Evolutionary conservation across 345 rosid species (phyloP), one percentile per base, ranked within the genome.

Genomic region (Populus tremula): DNA sequence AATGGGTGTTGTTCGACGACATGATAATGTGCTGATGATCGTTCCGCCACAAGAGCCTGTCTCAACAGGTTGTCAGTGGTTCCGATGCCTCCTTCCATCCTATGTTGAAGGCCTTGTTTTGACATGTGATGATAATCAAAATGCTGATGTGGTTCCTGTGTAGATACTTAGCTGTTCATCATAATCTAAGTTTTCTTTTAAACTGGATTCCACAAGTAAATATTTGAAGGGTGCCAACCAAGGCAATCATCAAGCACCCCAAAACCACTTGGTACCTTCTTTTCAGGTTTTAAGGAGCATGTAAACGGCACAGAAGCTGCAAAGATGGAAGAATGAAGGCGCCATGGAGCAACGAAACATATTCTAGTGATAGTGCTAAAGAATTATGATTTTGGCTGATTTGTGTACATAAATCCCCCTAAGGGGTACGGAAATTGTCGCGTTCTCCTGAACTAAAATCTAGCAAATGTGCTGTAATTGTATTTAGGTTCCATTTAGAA

Each of bases 1-100:
- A 72, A 90, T 93, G 98, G 98, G 98, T 59, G 88, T 91, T 41
- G 95, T 93, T 27, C 91, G 90, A 66, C 92, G 96, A 66, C 97
- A 91, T 23, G 97, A 91, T 69, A 93, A 93, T 14, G 88, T 91
- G 74, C 88, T 94, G 72, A 91, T 93, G 98, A 90, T 94, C 20
- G 86, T 93, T 68, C 98, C 98, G 14, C 90, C 98, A 0, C 65
- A 83, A 0, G 92, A 89, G 78, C 87, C 97, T 12, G 84, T 88
- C 61, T 85, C 98, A 72, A 91, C 93, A 2, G 91, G 93, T 62
- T 94, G 97, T 82, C 91, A 84, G 72, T 91, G 97, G 98, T 75
- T 67, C 75, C 88, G 78, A 17, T 89, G 91, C 89, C 95, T 94
- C 70, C 86, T 91, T 31, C 97, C 98, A 2, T 81, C 94, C 9